A percentile compares a stretch with the other conserved stretches of the same genome.
Conservation (phyloP, 768 basidiomycete genomes). For the Boletus pseudo-olivaceus region DNA sequence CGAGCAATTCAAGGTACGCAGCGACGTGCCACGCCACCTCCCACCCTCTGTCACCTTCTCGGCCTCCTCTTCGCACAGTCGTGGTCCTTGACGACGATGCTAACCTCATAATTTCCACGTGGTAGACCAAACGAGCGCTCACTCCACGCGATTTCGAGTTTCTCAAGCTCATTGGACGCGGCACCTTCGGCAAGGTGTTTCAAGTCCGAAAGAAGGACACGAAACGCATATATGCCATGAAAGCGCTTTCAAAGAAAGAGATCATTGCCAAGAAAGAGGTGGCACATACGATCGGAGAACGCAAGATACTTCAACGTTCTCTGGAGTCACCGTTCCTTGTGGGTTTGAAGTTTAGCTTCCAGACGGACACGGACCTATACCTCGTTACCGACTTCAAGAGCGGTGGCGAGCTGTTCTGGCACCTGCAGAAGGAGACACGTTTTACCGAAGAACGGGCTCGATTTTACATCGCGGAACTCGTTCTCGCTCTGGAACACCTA, state of each 20-base stretch:
- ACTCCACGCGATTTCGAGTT: conserved; percentile 98
- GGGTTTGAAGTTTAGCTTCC: conserved; percentile 97
- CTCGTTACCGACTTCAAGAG: conserved; percentile 99
- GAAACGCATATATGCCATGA: conserved; percentile 99
- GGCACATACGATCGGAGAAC: conserved; percentile 98
- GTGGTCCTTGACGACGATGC: conserved; percentile 18
- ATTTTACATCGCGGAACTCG: conserved; percentile 95
- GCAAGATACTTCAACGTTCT: conserved; percentile 95
- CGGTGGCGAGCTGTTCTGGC: conserved; percentile 98
- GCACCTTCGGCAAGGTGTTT: conserved; percentile 98
- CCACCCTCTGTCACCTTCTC: conserved; percentile 23
- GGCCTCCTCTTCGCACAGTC: conserved; percentile 23
- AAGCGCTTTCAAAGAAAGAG: conserved; percentile 97
- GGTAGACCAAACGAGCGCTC: conserved; percentile 77
- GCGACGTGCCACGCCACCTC: conserved; percentile 16
- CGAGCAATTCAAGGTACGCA: conserved; percentile 77
- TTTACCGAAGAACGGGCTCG: conserved; percentile 91
- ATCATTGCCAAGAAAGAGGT: conserved; percentile 99
- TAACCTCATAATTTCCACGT: conserved; percentile 17
- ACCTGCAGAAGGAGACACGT: conserved; percentile 91
- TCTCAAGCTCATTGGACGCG: conserved; percentile 96
- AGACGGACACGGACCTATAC: conserved; percentile 92
- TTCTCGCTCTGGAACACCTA: conserved; percentile 92
- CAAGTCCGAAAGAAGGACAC: conserved; percentile 99
- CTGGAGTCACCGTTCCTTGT: conserved; percentile 96